Conservation (phyloP, 805 yeast species). For the Schizosaccharomyces japonicus region DNA sequence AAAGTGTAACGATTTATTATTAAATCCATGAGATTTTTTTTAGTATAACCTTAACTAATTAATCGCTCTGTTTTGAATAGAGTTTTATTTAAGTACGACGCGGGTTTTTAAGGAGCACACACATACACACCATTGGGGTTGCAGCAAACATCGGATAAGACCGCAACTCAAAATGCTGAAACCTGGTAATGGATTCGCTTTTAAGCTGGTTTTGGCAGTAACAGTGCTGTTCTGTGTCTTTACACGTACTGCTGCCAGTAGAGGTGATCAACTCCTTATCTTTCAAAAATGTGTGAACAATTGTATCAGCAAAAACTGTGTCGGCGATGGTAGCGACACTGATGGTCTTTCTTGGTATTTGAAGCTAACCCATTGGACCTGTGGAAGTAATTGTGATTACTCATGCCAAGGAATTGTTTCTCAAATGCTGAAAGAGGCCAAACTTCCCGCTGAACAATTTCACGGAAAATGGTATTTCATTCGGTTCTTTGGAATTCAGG, state of each 20-base stretch:
- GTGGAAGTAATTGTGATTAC: constrained; percentile 69
- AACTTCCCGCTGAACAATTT: constrained; percentile 50
- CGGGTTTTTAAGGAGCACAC: too few relatives aligned
- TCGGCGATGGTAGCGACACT: background rate
- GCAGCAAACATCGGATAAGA: too few relatives aligned
- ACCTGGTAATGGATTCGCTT: background rate
- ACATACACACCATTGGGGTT: too few relatives aligned
- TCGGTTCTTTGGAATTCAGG: constrained; percentile 55
- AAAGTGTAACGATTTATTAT: too few relatives aligned
- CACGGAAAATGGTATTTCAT: constrained; percentile 96
- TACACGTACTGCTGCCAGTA: background rate
- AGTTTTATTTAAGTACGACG: too few relatives aligned
- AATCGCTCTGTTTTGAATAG: too few relatives aligned
- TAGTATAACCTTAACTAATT: too few relatives aligned
- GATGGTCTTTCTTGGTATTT: constrained; percentile 20
- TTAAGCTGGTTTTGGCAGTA: background rate
- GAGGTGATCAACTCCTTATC: background rate
- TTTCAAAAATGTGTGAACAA: background rate
- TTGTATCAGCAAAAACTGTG: background rate
- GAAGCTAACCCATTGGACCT: constrained; percentile 41
- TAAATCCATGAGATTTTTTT: too few relatives aligned
- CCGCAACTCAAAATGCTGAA: background rate
- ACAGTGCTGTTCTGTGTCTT: background rate
- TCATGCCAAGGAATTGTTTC: constrained; percentile 70
- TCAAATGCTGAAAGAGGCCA: constrained; percentile 21